A percentile compares a stretch with the other conserved stretches of the same genome.
phyloP scores from a whole-genome alignment of 2,329 filamentous ascomycete species.

The Ceratocystis colombiana region DNA sequence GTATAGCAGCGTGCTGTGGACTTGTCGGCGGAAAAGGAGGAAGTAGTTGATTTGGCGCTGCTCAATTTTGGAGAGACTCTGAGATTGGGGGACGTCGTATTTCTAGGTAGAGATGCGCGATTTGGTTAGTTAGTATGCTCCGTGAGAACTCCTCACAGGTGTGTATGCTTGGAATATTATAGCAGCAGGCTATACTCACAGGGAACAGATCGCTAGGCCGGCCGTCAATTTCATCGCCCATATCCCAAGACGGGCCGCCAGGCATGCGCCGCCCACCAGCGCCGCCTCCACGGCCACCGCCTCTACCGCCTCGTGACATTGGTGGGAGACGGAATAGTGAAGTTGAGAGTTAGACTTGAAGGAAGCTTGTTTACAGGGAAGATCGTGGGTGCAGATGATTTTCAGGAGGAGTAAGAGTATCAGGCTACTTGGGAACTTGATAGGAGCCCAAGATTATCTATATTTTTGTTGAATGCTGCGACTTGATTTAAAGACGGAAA shows the following conservation, averaged over 20 bases:
- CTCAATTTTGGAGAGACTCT: slow-evolving; percentile 38
- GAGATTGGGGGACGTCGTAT: slow-evolving; percentile 41
- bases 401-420: too few species aligned
- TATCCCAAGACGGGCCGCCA: slow-evolving; percentile 44
- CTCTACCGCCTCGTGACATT: slow-evolving; percentile 29
- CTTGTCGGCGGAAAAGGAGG: slow-evolving; percentile 47
- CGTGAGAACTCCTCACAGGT: neutral
- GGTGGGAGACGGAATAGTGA: neutral
- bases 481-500: neutral
- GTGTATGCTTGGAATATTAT: neutral
- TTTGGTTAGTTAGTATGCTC: neutral
- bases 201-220: slow-evolving; percentile 52
- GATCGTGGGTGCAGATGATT: neutral
- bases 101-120: slow-evolving; percentile 33
- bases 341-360: neutral
- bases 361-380: neutral
- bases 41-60: slow-evolving; percentile 41
- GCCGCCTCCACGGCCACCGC: slow-evolving; percentile 43
- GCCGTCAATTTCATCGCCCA: slow-evolving; percentile 45
- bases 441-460: too few species aligned
- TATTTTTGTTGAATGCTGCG: too few species aligned
- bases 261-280: slow-evolving; percentile 40
- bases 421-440: too few species aligned
- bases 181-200: slow-evolving; percentile 32
- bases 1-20: slow-evolving; percentile 47